Evolutionary conservation across 495 filamentous ascomycete species (phyloP), one percentile per base, ranked within the genome.

Genomic region (Schizothecium vesticola): DNA sequence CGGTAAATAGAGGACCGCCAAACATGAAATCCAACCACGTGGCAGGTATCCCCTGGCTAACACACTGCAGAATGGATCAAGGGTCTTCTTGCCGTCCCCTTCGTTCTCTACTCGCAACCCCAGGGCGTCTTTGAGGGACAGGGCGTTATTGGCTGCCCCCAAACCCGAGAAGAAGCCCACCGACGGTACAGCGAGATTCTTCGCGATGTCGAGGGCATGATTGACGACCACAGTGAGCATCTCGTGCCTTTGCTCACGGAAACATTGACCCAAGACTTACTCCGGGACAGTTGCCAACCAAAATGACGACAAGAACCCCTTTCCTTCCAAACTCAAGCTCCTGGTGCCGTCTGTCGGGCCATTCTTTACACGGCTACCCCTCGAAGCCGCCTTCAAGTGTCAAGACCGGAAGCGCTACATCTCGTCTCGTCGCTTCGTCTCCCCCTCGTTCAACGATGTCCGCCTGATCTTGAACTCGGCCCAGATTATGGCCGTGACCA

Each of bases 371-470:
- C 87, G 88, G 6, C 82, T 98, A 4, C 87, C 88, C 11, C 86
- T 99, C 1, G 91, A 92, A 74, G 90, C 92, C 61, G 94, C 96
- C 8, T 99, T 99, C 82, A 87, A 88, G 66, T 94, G 90, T 74
- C 95, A 98, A 78, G 95, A 99, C 78, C 74, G 82, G 58, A 88
- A 86, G 59, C 88, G 95, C 3, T 90, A 88, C 75, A 99, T 99
- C 78, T 96, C 92, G 67, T 92, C 88, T 3, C 90, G 95, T 8
- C 90, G 95, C 26, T 99, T 97, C 74, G 95, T 99, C 11, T 90
- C 95, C 6, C 96, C 96, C 0, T 97, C 93, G 13, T 99, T 99
- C 85, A 99, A 99, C 80, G 95, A 99, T 73, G 89, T 99, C 67
- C 89, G 96, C 3, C 81, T 97, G 8, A 92, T 93, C 63, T 86